phyloP scores from a whole-genome alignment of 495 filamentous ascomycete species.

The Aspergillus baeticus region DNA sequence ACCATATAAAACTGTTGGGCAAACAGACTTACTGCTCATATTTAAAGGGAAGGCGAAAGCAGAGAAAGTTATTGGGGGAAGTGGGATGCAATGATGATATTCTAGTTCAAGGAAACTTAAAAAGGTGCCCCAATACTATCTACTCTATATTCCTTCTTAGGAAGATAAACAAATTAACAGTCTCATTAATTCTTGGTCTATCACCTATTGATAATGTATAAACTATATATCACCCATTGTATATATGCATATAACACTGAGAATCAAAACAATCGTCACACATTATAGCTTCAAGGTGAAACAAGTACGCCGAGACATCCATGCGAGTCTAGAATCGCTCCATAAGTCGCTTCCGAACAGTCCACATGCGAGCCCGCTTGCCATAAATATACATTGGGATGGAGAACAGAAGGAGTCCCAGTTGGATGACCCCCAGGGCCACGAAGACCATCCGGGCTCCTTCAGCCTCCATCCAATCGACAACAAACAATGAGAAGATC shows the following conservation, averaged over 20 bases:
- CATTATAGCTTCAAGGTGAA: not conserved
- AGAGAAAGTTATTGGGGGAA: too few relatives aligned
- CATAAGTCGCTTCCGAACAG: conserved; percentile 83
- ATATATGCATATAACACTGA: not conserved
- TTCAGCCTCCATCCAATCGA: conserved; percentile 73
- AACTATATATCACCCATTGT: too few relatives aligned
- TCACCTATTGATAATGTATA: too few relatives aligned
- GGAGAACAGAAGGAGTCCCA: conserved; percentile 68
- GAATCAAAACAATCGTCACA: not conserved
- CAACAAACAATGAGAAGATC: conserved; percentile 89
- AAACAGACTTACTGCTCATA: too few relatives aligned
- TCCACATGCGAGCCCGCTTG: conserved; percentile 96
- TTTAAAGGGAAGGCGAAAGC: too few relatives aligned
- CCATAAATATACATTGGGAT: conserved; percentile 97
- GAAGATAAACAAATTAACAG: too few relatives aligned
- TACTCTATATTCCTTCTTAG: too few relatives aligned
- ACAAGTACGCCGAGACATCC: not conserved
- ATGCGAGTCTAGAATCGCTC: conserved; percentile 67
- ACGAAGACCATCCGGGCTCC: conserved; percentile 79
- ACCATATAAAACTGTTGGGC: too few relatives aligned
- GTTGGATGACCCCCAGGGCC: conserved; percentile 82
- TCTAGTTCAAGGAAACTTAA: too few relatives aligned
- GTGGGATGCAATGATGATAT: too few relatives aligned
- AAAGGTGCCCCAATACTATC: too few relatives aligned
- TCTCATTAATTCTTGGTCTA: too few relatives aligned